Evolutionary conservation across 768 basidiomycete genomes (phyloP).

Genomic region (Kwoniella europaea): DNA sequence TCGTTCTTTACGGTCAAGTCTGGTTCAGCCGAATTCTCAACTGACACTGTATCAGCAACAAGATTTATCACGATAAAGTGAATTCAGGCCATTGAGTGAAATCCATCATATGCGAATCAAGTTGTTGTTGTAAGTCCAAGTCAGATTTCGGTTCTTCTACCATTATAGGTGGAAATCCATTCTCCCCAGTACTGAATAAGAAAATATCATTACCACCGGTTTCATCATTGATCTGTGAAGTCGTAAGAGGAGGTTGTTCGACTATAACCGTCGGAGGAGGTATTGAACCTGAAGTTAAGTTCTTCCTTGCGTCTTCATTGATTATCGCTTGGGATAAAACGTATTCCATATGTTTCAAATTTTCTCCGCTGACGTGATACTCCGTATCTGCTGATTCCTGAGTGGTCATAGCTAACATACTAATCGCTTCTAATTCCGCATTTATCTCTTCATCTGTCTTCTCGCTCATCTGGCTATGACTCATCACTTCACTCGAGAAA

Average conservation of each 20-base stretch:
- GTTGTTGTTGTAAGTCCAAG: neutral
- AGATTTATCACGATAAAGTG: neutral
- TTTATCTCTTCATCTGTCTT: neutral
- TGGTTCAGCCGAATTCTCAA: slow-evolving; percentile 5
- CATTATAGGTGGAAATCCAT: slow-evolving; percentile 5
- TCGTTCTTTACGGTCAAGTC: neutral
- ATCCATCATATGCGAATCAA: neutral
- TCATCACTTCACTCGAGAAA: neutral
- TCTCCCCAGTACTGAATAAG: neutral
- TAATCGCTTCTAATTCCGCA: slow-evolving; percentile 12
- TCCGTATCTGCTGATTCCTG: neutral
- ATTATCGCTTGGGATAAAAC: slow-evolving; percentile 9
- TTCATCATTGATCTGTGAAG: neutral
- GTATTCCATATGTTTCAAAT: slow-evolving; percentile 17
- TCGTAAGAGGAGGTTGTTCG: slow-evolving; percentile 1
- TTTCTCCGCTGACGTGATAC: slow-evolving; percentile 9
- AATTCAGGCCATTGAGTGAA: slow-evolving; percentile 13
- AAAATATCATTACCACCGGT: neutral
- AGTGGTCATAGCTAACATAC: slow-evolving; percentile 5
- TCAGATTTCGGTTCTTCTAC: slow-evolving; percentile 17
- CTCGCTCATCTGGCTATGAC: neutral
- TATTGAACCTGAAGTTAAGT: neutral
- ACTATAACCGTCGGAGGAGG: slow-evolving; percentile 12
- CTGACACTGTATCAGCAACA: neutral
- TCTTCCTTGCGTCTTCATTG: neutral